Percentiles rank a stretch among this genome's conserved stretches.
These are phyloP conservation scores for Agrocybe praecox DNA, from an alignment of 768 basidiomycete genomes.

Conservation along the genomic window DNA sequence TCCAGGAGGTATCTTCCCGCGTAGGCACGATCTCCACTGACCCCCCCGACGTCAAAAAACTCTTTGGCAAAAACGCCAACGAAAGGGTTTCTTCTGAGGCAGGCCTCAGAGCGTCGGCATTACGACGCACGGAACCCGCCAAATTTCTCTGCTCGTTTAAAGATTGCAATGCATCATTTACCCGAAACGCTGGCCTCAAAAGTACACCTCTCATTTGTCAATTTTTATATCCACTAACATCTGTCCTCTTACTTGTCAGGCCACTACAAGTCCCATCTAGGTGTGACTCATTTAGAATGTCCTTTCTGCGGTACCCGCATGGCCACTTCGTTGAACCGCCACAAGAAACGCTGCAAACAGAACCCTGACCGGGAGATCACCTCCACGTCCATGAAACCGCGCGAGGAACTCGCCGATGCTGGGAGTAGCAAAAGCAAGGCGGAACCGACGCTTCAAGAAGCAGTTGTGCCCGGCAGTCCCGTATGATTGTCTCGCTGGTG, in stretches of 20 bases:
- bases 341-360: slow-evolving; percentile 16
- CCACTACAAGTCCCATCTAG: slow-evolving; percentile 18
- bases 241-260: neutral
- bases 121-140: too few species aligned
- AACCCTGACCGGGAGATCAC: slow-evolving; percentile 10
- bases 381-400: neutral
- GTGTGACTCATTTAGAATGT: slow-evolving; percentile 20
- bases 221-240: neutral
- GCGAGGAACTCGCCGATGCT: neutral
- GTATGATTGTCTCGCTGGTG: too few species aligned
- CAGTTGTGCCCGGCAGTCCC: too few species aligned
- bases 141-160: too few species aligned
- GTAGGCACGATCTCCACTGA: too few species aligned
- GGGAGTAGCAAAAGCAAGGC: neutral
- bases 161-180: neutral
- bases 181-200: neutral
- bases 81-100: too few species aligned
- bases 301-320: slow-evolving; percentile 12
- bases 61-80: too few species aligned
- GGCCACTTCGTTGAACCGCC: slow-evolving; percentile 14
- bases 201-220: neutral
- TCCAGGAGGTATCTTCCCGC: too few species aligned
- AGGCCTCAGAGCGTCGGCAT: too few species aligned
- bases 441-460: too few species aligned
- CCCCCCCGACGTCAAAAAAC: too few species aligned